These are phyloP conservation scores for Fusarium devonianum DNA, from an alignment of 2,329 filamentous ascomycete genomes.

Conservation along the genomic window DNA sequence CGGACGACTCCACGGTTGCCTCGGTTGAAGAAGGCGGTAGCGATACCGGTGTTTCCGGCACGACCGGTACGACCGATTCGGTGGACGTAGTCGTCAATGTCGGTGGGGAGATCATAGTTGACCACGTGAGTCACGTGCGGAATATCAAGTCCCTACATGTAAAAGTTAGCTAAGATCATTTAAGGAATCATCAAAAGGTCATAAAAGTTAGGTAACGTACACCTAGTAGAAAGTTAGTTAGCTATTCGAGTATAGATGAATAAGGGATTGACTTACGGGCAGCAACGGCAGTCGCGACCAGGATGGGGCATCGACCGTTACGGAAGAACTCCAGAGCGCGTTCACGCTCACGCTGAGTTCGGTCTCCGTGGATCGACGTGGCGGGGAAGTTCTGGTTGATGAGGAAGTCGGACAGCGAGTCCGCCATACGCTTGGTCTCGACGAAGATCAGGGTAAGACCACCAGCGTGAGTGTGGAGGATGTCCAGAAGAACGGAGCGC, in stretches of 20 bases:
- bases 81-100: conserved; percentile 99
- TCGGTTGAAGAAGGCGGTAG: conserved; percentile 99
- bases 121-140: conserved; percentile 96
- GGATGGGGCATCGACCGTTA: conserved; percentile 91
- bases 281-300: conserved; percentile 96
- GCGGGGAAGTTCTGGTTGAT: conserved; percentile 99
- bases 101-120: conserved; percentile 99
- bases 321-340: conserved; percentile 97
- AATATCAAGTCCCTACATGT: conserved; percentile 93
- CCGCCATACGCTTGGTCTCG: conserved; percentile 99
- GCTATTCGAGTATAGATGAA: too few relatives aligned
- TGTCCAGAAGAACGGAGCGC: conserved; percentile 95
- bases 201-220: too few relatives aligned
- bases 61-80: conserved; percentile 99
- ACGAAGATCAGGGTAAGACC: conserved; percentile 97
- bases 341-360: conserved; percentile 98
- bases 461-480: conserved; percentile 89
- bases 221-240: too few relatives aligned
- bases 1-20: conserved; percentile 98
- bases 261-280: too few relatives aligned
- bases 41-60: conserved; percentile 98
- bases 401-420: conserved; percentile 95
- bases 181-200: too few relatives aligned
- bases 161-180: too few relatives aligned
- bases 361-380: conserved; percentile 97